These are phyloP conservation scores for Thuidium tamariscinum DNA, from an alignment of 225 moss, liverwort and hornwort species.

Conservation along the genomic window DNA sequence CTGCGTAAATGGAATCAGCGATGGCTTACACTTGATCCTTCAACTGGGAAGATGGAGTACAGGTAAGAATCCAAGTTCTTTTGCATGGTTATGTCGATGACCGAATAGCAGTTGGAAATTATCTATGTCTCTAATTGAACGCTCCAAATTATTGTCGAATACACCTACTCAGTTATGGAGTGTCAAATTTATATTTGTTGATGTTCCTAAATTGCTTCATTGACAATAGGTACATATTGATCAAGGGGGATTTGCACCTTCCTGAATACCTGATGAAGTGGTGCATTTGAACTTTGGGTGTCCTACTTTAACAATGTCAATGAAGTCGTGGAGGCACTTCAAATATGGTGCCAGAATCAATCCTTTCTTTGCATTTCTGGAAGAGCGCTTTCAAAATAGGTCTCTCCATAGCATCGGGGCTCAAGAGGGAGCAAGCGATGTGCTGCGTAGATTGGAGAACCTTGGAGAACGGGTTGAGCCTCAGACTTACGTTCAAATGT, in stretches of 20 bases:
- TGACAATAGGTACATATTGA: background rate
- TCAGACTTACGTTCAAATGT: constrained; percentile 13
- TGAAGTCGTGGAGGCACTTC: constrained; percentile 4
- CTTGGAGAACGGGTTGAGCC: constrained; percentile 19
- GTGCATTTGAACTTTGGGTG: background rate
- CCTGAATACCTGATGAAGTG: background rate
- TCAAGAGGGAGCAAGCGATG: constrained; percentile 1
- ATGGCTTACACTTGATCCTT: constrained; percentile 77
- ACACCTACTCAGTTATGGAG: background rate
- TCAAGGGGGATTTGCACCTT: background rate
- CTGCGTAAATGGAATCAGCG: constrained; percentile 97
- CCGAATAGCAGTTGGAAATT: background rate
- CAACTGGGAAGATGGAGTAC: constrained; percentile 81
- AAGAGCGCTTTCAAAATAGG: background rate
- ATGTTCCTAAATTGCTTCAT: background rate
- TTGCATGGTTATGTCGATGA: background rate
- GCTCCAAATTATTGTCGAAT: background rate
- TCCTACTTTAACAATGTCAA: background rate
- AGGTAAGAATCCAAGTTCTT: constrained; percentile 20
- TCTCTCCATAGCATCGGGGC: background rate
- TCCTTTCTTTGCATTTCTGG: background rate
- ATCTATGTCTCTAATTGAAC: background rate
- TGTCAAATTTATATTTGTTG: background rate
- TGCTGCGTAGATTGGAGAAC: background rate
- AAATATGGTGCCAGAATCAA: background rate